These are phyloP conservation scores for Populus hybrid DNA, from an alignment of 441 rosid species.

Conservation along the genomic window DNA sequence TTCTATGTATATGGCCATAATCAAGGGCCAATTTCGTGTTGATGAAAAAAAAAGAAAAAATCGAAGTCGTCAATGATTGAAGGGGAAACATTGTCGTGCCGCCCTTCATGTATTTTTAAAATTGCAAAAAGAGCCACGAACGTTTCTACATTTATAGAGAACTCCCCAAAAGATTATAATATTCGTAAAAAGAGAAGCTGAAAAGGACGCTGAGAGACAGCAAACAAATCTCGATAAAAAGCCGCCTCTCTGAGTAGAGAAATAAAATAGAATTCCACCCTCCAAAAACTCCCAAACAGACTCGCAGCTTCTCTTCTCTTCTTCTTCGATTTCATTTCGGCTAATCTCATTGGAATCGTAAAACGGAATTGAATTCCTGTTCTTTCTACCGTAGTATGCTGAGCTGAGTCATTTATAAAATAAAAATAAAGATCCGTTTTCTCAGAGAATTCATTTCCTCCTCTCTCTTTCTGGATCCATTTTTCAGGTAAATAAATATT, in stretches of 20 bases:
- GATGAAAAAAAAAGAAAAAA: no score
- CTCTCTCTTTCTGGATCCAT: background rate
- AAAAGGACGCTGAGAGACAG: background rate
- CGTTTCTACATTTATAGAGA: no score
- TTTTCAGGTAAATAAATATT: background rate
- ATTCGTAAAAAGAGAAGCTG: background rate
- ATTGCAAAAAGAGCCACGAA: no score
- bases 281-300: background rate
- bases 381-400: background rate
- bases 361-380: background rate
- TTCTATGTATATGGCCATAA: no score
- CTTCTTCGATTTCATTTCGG: background rate
- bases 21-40: no score
- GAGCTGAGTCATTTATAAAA: background rate
- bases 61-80: no score
- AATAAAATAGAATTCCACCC: no score
- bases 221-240: background rate
- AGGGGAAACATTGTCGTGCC: no score
- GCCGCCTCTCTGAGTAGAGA: no score
- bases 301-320: background rate
- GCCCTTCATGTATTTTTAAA: no score
- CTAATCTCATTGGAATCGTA: background rate
- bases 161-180: no score
- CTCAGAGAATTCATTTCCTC: constrained; percentile 5
- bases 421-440: constrained; percentile 1